Conservation (phyloP, 306 rosid species). For the Cyamopsis tetragonoloba region DNA sequence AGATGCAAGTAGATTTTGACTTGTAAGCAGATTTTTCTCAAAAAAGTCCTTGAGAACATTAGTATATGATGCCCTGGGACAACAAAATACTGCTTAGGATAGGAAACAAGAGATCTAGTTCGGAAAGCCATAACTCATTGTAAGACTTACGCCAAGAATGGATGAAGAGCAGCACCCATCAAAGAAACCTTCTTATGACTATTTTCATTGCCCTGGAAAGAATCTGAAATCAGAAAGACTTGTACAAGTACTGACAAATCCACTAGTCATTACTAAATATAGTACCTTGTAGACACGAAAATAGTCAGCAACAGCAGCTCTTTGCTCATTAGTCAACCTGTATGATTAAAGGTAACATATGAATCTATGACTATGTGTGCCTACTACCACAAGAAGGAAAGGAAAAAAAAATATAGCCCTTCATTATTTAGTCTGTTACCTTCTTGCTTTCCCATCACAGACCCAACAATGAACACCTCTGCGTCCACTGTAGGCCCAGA, state of each 20-base stretch:
- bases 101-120: slow-evolving; percentile 25
- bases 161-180: slow-evolving; percentile 59
- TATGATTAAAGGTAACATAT: slow-evolving; percentile 19
- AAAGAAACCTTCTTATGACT: slow-evolving; percentile 79
- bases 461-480: slow-evolving; percentile 98
- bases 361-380: not conserved
- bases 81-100: slow-evolving; percentile 20
- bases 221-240: slow-evolving; percentile 12
- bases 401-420: not conserved
- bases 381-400: not conserved
- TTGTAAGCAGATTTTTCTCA: slow-evolving; percentile 59
- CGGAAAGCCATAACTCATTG: slow-evolving; percentile 9
- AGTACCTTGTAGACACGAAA: slow-evolving; percentile 83
- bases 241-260: slow-evolving; percentile 1
- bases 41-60: slow-evolving; percentile 68
- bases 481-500: slow-evolving; percentile 94
- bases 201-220: slow-evolving; percentile 83
- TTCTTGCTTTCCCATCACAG: slow-evolving; percentile 85
- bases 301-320: slow-evolving; percentile 79
- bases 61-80: slow-evolving; percentile 69
- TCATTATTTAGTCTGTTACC: slow-evolving; percentile 36
- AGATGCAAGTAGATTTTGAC: slow-evolving; percentile 65
- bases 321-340: slow-evolving; percentile 83
- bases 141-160: slow-evolving; percentile 71
- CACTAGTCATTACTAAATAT: not conserved